Evolutionary conservation across 306 rosid species (phyloP), one percentile per base, ranked within the genome.

Genomic region (Quercus berberidifolia): DNA sequence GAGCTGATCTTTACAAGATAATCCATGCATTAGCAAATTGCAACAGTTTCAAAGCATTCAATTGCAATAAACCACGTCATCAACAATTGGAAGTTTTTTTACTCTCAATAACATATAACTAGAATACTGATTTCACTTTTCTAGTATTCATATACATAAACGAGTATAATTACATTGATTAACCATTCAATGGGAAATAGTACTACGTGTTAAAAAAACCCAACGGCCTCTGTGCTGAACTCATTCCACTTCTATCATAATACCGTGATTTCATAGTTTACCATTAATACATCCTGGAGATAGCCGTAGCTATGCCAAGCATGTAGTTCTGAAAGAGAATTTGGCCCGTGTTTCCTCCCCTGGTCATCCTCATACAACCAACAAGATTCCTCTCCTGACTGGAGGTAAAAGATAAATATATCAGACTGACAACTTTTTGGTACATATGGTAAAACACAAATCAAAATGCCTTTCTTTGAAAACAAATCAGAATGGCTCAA

Each of bases 301-400:
- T 91, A 88, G 80, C 98, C 94, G 82, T 79, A 87, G 71, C 43
- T 87, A 87, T 91, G 87, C 98, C 93, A 91, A 60, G 96, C 89
- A 89, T 81, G 77, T 75, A 95, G 78, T 71, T 93, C 91, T 9
- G 74, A 75, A 78, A 95, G 89, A 51, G 98, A 89, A 88, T 91
- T 90, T 0, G 99, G 98, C 38, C 99, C 99, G 21, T 78, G 90
- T 75, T 89, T 93, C 78, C 60, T 86, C 55, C 96, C 96, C 73
- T 82, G 84, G 31, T 82, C 89, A 83, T 95, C 99, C 84, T 83
- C 92, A 72, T 90, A 90, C 78, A 90, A 87, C 99, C 98, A 93
- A 76, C 96, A 89, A 74, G 88, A 79, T 79, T 83, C 96, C 72
- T 86, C 90, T 74, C 77, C 76, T 55, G 85, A 80, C 97, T 93